phyloP scores from a whole-genome alignment of 1,284 basidiomycete genomes.

The Papiliotrema nemorosa region DNA sequence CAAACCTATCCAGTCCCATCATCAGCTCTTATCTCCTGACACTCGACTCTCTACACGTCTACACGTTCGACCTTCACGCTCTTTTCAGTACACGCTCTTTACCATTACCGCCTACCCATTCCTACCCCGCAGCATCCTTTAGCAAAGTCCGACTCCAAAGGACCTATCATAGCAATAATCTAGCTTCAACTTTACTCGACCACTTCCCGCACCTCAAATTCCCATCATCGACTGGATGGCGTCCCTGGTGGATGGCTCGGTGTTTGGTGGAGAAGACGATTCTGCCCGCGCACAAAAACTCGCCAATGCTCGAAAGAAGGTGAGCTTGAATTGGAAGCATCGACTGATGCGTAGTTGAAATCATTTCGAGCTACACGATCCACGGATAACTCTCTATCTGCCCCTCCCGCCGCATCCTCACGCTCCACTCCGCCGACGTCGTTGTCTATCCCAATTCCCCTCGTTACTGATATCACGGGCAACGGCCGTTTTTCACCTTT shows the following conservation, averaged over 20 bases:
- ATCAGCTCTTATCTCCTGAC: too few relatives aligned
- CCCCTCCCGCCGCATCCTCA: conserved; percentile 7
- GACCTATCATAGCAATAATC: too few relatives aligned
- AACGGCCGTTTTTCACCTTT: conserved; percentile 8
- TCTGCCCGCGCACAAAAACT: conserved; percentile 30
- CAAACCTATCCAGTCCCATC: too few relatives aligned
- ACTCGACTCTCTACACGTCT: too few relatives aligned
- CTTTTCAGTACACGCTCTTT: too few relatives aligned
- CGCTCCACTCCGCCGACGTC: conserved; percentile 13
- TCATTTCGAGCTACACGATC: conserved; percentile 38
- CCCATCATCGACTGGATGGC: neutral
- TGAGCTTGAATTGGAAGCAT: conserved; percentile 8
- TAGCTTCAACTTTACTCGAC: too few relatives aligned
- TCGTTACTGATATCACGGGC: conserved; percentile 18
- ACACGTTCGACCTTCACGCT: too few relatives aligned
- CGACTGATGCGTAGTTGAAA: conserved; percentile 24
- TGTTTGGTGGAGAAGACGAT: conserved; percentile 4
- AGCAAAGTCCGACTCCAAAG: too few relatives aligned
- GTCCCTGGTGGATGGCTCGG: neutral
- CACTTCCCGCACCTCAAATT: too few relatives aligned
- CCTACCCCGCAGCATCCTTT: too few relatives aligned
- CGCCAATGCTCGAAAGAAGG: conserved; percentile 39
- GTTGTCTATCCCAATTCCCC: conserved; percentile 12
- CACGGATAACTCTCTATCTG: conserved; percentile 5
- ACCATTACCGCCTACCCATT: too few relatives aligned